A percentile compares a stretch with the other conserved stretches of the same genome.
These are phyloP conservation scores for Chytriomyces sp. DNA, from an alignment of 192 early-diverging fungal species.

Conservation along the genomic window DNA sequence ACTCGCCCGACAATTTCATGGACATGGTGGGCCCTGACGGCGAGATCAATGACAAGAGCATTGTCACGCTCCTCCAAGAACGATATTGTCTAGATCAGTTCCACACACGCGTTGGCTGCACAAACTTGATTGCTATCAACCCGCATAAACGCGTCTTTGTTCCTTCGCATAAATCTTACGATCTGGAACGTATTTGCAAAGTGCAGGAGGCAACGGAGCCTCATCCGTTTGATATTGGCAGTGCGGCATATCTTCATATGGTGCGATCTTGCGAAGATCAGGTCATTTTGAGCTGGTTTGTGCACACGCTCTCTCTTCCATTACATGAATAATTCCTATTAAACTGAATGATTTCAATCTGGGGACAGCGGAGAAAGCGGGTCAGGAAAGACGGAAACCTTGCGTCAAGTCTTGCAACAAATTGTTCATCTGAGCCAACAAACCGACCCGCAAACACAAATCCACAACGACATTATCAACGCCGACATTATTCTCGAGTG, in stretches of 20 bases:
- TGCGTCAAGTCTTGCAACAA: conserved; percentile 41
- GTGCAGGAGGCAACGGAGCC: background rate
- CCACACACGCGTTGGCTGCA: conserved; percentile 30
- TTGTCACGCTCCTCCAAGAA: conserved; percentile 24
- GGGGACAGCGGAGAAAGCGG: conserved; percentile 47
- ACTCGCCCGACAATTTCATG: conserved; percentile 7
- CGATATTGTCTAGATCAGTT: conserved; percentile 20
- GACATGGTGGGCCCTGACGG: conserved; percentile 9
- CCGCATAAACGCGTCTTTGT: conserved; percentile 27
- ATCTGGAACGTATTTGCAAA: conserved; percentile 24
- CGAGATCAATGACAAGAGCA: background rate
- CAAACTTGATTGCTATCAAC: conserved; percentile 32
- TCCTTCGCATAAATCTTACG: conserved; percentile 13
- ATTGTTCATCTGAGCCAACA: conserved; percentile 41
- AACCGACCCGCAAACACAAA: conserved; percentile 36
- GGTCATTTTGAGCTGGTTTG: conserved; percentile 40
- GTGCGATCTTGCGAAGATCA: conserved; percentile 36
- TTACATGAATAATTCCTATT: background rate
- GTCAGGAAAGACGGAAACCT: conserved; percentile 47
- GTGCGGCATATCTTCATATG: conserved; percentile 40
- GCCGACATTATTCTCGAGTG: conserved; percentile 80
- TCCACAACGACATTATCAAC: conserved; percentile 52
- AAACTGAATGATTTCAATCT: background rate
- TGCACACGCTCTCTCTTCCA: background rate
- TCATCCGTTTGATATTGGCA: conserved; percentile 34